Conservation (phyloP, 257 asterid genomes). For the Nicotiana paniculata region DNA sequence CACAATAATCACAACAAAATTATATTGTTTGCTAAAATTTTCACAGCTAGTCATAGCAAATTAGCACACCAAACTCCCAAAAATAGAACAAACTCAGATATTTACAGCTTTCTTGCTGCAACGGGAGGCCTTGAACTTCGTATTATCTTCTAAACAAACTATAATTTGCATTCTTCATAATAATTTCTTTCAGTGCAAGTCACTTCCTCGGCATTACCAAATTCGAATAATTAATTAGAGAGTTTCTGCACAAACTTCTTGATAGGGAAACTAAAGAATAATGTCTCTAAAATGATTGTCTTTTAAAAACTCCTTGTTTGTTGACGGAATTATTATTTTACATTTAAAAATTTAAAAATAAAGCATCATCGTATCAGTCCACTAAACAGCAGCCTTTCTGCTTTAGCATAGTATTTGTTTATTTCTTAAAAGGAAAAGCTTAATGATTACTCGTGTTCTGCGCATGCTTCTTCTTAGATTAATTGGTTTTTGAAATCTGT, state of each 20-base stretch:
- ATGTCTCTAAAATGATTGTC: slow-evolving; percentile 12
- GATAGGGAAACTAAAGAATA: not conserved
- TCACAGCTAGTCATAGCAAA: too few species aligned
- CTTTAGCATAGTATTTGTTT: not conserved
- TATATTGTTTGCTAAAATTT: too few species aligned
- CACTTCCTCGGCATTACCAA: not conserved
- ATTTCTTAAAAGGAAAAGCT: slow-evolving; percentile 7
- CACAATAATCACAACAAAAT: too few species aligned
- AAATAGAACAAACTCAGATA: too few species aligned
- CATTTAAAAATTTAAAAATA: not conserved
- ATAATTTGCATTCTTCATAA: too few species aligned
- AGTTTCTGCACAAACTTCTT: not conserved
- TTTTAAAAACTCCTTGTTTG: not conserved
- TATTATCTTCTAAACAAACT: too few species aligned
- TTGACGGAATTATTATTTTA: not conserved
- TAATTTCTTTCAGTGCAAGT: not conserved
- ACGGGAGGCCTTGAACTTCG: too few species aligned
- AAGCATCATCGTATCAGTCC: slow-evolving; percentile 11
- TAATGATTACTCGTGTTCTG: slow-evolving; percentile 21
- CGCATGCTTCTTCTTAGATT: slow-evolving; percentile 29
- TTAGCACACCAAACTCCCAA: too few species aligned
- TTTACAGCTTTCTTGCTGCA: too few species aligned
- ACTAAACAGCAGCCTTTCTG: slow-evolving; percentile 11
- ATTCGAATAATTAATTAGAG: not conserved
- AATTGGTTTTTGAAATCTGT: not conserved